Conservation (phyloP, 139 green algal species). For the Deuterostichococcus epilithicus region DNA sequence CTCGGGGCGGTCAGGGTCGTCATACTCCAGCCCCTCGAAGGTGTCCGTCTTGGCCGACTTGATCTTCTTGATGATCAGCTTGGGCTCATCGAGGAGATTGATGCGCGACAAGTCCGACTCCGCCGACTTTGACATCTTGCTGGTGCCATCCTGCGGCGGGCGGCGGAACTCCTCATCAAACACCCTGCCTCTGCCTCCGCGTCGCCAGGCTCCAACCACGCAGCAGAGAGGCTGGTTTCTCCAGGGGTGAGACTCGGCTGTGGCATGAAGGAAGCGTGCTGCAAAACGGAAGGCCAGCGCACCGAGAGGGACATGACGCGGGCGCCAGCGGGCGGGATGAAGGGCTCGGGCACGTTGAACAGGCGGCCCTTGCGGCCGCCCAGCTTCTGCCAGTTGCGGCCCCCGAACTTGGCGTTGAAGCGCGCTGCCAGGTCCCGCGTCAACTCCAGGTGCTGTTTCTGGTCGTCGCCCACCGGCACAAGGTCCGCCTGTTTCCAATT, state of each 20-base stretch:
- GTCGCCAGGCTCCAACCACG: neutral
- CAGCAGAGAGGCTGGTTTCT: constrained; percentile 92
- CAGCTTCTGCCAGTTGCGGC: constrained; percentile 95
- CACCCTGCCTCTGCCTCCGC: too few relatives aligned
- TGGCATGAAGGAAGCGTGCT: constrained; percentile 52
- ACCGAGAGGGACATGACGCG: constrained; percentile 93
- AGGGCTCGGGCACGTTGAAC: constrained; percentile 82
- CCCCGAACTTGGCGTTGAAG: constrained; percentile 89
- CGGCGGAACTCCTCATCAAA: neutral
- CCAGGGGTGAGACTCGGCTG: constrained; percentile 70
- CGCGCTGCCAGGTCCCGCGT: constrained; percentile 63
- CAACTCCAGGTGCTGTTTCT: constrained; percentile 91
- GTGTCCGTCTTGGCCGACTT: constrained; percentile 87
- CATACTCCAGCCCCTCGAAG: constrained; percentile 78
- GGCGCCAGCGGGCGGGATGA: constrained; percentile 89
- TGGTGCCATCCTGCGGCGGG: constrained; percentile 83
- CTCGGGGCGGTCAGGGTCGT: constrained; percentile 88
- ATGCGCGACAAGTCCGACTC: constrained; percentile 85
- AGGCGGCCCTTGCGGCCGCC: constrained; percentile 77
- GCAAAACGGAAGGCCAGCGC: neutral
- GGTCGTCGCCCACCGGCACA: constrained; percentile 96
- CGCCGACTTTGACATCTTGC: constrained; percentile 96
- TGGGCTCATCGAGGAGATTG: constrained; percentile 89
- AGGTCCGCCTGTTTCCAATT: constrained; percentile 92
- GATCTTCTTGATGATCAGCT: constrained; percentile 86